Evolutionary conservation across 495 filamentous ascomycete species (phyloP), one percentile per base, ranked within the genome.

Genomic region (Penicillium fimorum): DNA sequence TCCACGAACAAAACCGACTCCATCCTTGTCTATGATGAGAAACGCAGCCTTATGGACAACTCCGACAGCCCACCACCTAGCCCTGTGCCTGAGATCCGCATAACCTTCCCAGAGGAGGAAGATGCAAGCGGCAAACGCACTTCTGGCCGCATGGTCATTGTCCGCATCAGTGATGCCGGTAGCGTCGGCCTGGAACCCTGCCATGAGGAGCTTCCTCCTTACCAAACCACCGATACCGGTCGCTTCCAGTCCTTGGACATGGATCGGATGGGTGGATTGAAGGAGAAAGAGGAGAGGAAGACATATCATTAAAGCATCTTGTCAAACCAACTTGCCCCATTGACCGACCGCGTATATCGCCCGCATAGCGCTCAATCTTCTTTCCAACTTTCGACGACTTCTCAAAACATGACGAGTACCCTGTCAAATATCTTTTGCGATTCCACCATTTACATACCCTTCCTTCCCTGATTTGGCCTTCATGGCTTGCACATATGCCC

Each of bases 71-170:
- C 90, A 15, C 90, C 92, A 27, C 71, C 86, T 44, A 92, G 89
- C 54, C 90, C 90, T n/a, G 83, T 97, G 12, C 94, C 94, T 11
- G 91, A 97, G 73, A 98, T 98, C 66, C 90, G 92, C 70, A 96
- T 98, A 67, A 98, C 94, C 0, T 97, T 98, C 76, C 94, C 94
- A 13, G 94, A 98, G 61, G 93, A 97, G 79, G 93, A 92, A 63
- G 88, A 96, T 61, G 84, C 86, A 43, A 67, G 75, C 37, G 95
- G 95, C 53, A 88, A 88, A 70, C 82, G 82, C 56, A 89, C 87
- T 76, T 92, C 87, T 47, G 92, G 92, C 27, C 82, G 91, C 10
- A 88, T 96, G 25, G 88, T 98, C n/a, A 83, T 97, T 11, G 93
- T 98, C 25, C 80, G 88, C 43, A 91, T 98, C 58, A 92, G 92